Evolutionary conservation across 805 yeast genomes (phyloP), one percentile per base, ranked within the genome.

Genomic region (Candida pseudofarinosa): DNA sequence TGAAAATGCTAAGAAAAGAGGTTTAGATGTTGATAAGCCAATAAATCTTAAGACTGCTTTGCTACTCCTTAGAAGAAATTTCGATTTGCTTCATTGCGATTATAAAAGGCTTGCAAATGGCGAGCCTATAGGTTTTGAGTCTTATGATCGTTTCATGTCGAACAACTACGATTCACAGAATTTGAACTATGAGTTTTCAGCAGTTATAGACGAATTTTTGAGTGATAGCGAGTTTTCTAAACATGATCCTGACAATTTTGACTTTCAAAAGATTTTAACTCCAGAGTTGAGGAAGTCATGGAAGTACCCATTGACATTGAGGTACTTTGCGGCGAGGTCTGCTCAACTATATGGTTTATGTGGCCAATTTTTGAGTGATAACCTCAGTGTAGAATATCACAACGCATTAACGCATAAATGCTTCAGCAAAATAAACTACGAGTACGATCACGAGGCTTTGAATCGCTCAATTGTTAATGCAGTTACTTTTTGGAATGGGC

Each of bases 401-500:
- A 62, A 69, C 32, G 65, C 61, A 4, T 56, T 47, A 16, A 66
- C 73, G 3, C 56, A 56, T 3, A 34, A 43, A 5, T 40, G 56
- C 15, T 77, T 81, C 50, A 60, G 67, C 19, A 69, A 69, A 15
- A 54, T 67, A 0, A 37, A 54, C 6, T 76, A 75, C 41, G 43
- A 57, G 3, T 80, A 69, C 51, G 63, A 71, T 38, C 51, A 55
- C 4, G 39, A 48, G 0, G 52, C 47, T 10, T 52, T 78, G 2
- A 46, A 60, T 1, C 30, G 48, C 2, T 56, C 63, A 5, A 55
- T 75, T 2, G 36, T 47, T 0, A 49, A 56, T 8, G 67, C 80
- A 2, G 49, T 75, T 40, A 53, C 54, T 18, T 76, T 80, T 48
- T 84, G 89, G 89, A 65, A 67, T 50, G 89, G 89, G 0, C 51